Percentiles rank a stretch among this genome's conserved stretches.
phyloP scores from a whole-genome alignment of 2,329 filamentous ascomycete genomes.

The Hypoxylon sp. region DNA sequence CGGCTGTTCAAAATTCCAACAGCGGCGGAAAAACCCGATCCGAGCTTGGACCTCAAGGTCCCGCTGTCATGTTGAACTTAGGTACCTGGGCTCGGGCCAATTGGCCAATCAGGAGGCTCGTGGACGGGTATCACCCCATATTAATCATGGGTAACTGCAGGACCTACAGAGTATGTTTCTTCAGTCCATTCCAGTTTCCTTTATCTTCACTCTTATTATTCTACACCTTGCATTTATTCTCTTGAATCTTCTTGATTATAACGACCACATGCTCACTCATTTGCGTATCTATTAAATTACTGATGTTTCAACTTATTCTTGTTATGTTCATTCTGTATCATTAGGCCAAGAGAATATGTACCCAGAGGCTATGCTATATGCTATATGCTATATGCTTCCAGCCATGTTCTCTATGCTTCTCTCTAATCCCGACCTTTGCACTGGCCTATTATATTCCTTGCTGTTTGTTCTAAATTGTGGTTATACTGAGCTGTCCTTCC shows the following conservation, averaged over 20 bases:
- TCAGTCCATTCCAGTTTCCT: too few relatives aligned
- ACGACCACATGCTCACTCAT: too few relatives aligned
- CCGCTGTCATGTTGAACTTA: conserved; percentile 10
- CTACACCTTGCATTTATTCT: too few relatives aligned
- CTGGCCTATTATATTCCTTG: conserved; percentile 5
- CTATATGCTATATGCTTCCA: not conserved
- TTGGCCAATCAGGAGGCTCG: conserved; percentile 41
- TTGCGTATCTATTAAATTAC: not conserved
- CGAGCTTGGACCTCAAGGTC: conserved; percentile 44
- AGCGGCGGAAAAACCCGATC: conserved; percentile 54
- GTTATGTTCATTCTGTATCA: conserved; percentile 19
- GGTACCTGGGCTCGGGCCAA: conserved; percentile 26
- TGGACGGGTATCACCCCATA: conserved; percentile 1
- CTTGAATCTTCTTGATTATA: too few relatives aligned
- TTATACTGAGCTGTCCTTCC: not conserved
- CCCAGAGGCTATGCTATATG: not conserved
- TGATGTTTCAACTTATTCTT: conserved; percentile 7
- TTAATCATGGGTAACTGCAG: conserved; percentile 15
- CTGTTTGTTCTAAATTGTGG: conserved; percentile 2
- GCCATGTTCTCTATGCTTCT: conserved; percentile 2
- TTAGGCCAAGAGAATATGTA: conserved; percentile 14
- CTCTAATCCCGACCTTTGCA: conserved; percentile 9
- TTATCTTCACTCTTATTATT: too few relatives aligned
- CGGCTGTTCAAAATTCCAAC: conserved; percentile 48
- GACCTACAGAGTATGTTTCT: too few relatives aligned